A percentile compares a stretch with the other conserved stretches of the same genome.
Evolutionary conservation across 2,329 filamentous ascomycete species (phyloP).

Genomic region (Cercospora zeina): DNA sequence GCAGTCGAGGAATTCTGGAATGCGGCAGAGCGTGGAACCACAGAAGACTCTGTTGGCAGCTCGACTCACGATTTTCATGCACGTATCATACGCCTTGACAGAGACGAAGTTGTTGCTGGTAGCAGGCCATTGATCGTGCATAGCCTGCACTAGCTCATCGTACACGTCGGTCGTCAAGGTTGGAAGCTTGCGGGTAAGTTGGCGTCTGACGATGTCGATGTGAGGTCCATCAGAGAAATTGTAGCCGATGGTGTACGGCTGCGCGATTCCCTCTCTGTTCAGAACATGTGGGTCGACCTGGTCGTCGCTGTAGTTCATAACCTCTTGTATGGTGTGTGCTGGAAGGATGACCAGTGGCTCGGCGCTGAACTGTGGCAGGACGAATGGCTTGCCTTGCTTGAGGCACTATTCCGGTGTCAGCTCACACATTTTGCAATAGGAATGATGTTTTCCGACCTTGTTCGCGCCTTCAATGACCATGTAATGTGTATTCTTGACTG

Average conservation of each 20-base stretch:
- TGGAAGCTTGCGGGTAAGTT: conserved; percentile 31
- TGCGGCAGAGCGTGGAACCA: conserved; percentile 28
- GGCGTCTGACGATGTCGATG: conserved; percentile 27
- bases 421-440: background rate
- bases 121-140: conserved; percentile 24
- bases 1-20: conserved; percentile 25
- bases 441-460: background rate
- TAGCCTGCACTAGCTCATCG: conserved; percentile 25
- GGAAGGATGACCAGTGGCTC: conserved; percentile 28
- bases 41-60: conserved; percentile 32
- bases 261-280: conserved; percentile 22
- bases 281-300: conserved; percentile 23
- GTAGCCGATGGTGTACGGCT: conserved; percentile 23
- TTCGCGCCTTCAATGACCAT: conserved; percentile 26
- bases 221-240: conserved; percentile 21
- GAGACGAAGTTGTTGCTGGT: conserved; percentile 15
- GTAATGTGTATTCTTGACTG: conserved; percentile 22
- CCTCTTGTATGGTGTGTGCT: conserved; percentile 26
- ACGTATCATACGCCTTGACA: conserved; percentile 26
- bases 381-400: conserved; percentile 23
- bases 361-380: conserved; percentile 30
- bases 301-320: conserved; percentile 26
- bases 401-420: conserved; percentile 17
- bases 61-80: conserved; percentile 31
- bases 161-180: conserved; percentile 30